phyloP scores from a whole-genome alignment of 2,329 filamentous ascomycete genomes.

The Pyrenochaeta sp. region DNA sequence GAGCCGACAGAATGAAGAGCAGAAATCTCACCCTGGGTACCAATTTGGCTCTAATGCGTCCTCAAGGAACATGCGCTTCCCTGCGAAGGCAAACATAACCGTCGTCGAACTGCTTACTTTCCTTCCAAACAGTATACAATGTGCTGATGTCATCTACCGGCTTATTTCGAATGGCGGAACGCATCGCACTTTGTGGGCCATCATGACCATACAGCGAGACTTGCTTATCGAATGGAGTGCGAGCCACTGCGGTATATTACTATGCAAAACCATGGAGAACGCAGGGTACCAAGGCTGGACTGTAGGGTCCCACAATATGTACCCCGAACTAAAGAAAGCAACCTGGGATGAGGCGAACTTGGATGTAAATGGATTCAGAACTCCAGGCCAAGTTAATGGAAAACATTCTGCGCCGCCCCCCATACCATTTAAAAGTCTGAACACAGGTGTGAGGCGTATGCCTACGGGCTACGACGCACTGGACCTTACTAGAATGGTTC shows the following conservation, averaged over 20 bases:
- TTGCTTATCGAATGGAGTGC: slow-evolving; percentile 12
- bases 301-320: slow-evolving; percentile 15
- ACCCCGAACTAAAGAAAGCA: slow-evolving; percentile 3
- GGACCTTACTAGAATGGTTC: slow-evolving; percentile 36
- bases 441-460: slow-evolving; percentile 16
- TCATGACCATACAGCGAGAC: slow-evolving; percentile 25
- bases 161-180: slow-evolving; percentile 30
- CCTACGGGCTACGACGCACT: slow-evolving; percentile 29
- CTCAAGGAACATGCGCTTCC: slow-evolving; percentile 23
- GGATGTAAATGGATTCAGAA: slow-evolving; percentile 10
- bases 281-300: slow-evolving; percentile 29
- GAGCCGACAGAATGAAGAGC: neutral
- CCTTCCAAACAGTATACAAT: slow-evolving; percentile 30
- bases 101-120: slow-evolving; percentile 33
- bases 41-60: slow-evolving; percentile 17
- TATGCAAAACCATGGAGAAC: slow-evolving; percentile 28
- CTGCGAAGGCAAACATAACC: slow-evolving; percentile 24
- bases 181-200: slow-evolving; percentile 12
- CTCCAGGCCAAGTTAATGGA: neutral
- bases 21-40: neutral
- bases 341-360: slow-evolving; percentile 18
- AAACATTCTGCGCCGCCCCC: neutral
- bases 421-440: slow-evolving; percentile 30
- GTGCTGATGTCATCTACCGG: slow-evolving; percentile 30
- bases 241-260: slow-evolving; percentile 17